Evolutionary conservation across 768 basidiomycete species (phyloP).

Genomic region (Hemileccinum impolitum): DNA sequence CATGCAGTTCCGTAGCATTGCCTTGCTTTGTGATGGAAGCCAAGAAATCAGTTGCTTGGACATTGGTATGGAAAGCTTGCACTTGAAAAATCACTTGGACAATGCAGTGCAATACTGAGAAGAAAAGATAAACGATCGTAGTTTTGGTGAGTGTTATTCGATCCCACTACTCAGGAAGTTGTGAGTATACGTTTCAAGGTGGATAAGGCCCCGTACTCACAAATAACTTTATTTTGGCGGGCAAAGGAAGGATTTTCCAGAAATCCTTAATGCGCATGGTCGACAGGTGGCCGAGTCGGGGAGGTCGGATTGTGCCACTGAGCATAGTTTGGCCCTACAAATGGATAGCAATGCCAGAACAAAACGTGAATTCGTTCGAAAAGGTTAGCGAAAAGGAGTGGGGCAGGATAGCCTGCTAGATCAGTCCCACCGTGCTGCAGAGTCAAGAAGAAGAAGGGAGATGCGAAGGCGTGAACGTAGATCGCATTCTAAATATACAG

Average conservation of each 20-base stretch:
- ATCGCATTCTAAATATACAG: background rate
- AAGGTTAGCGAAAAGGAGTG: constrained; percentile 6
- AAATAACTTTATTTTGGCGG: constrained; percentile 43
- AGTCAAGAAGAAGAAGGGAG: constrained; percentile 19
- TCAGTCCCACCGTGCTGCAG: constrained; percentile 36
- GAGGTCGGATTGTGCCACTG: background rate
- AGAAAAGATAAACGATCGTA: constrained; percentile 62
- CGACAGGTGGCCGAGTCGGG: background rate
- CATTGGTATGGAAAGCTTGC: constrained; percentile 63
- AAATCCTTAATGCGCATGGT: constrained; percentile 41
- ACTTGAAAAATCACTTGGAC: constrained; percentile 69
- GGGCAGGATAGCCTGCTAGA: constrained; percentile 19
- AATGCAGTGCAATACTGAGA: constrained; percentile 63
- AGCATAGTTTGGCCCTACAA: background rate
- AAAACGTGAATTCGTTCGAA: background rate
- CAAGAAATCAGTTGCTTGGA: constrained; percentile 52
- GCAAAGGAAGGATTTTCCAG: constrained; percentile 36
- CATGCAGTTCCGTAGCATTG: constrained; percentile 41
- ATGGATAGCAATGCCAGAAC: constrained; percentile 36
- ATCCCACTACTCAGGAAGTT: constrained; percentile 47
- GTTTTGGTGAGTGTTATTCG: constrained; percentile 66
- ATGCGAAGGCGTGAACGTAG: background rate
- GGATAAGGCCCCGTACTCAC: constrained; percentile 33
- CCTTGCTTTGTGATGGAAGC: constrained; percentile 48
- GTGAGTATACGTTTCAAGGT: background rate